Base-by-base conservation (phyloP, 306 rosid genomes). In the Castanea sativa region DNA sequence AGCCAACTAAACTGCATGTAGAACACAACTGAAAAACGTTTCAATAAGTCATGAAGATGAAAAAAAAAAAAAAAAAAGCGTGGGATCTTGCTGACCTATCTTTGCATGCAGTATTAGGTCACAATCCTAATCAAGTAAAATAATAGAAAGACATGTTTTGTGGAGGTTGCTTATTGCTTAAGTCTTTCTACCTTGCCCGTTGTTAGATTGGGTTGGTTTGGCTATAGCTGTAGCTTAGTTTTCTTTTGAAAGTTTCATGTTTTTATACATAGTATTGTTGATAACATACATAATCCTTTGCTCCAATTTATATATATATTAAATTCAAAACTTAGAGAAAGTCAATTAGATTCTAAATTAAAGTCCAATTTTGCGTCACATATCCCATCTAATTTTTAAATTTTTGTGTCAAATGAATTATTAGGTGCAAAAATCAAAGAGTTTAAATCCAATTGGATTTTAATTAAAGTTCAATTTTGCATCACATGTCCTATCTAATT, bases 21-120 rank as follows among this genome's bases (percentile, higher is more conserved):
- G 43, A 6, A 6, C 6, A 35, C 9, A 35, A 15, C 55, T 69
- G 58, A 49, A 11, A 69, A 72, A 20, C 21, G 52, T 49, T 59
- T 55, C 43, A 23, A 63, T 19, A 53, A 30, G 25, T 49, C 5
- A n/a, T 45, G 13, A 10, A 63, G 20, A 35, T 10, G 21, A 23
- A 49, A 35, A 6, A 35, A 35, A 32, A 30, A 30, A 30, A 35
- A 5, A 35, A 35, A 35, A 6, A 6, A 13, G 77, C 67, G 8
- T 19, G 27, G 19, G 19, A 55, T 15, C 13, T 3, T 35, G 11
- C 16, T 64, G 58, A 43, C 59, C 45, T 43, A 51, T 45, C 45
- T 49, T 58, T 59, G 1, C 71, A 14, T 23, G 61, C 7, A 58
- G 65, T 77, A 21, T 56, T 72, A 71, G 73, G 68, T 76, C 41